Evolutionary conservation across 345 rosid species (phyloP).

Genomic region (Sonneratia alba): DNA sequence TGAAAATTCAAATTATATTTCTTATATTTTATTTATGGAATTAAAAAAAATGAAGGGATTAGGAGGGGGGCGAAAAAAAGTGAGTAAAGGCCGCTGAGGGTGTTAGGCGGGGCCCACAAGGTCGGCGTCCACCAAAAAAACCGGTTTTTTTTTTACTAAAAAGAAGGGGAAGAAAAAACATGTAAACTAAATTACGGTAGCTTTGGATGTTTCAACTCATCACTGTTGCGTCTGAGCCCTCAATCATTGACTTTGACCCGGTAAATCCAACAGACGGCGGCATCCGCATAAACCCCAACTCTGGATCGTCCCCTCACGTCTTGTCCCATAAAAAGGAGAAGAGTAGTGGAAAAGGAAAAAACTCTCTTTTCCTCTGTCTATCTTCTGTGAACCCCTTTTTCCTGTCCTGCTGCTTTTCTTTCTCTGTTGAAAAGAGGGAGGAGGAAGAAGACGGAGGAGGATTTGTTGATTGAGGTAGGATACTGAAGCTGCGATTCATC

Average conservation of each 20-base stretch:
- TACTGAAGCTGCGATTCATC: background rate
- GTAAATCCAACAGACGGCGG: constrained; percentile 6
- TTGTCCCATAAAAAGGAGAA: no score
- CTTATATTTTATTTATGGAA: no score
- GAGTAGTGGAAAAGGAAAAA: no score
- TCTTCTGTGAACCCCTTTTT: background rate
- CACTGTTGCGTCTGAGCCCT: constrained; percentile 16
- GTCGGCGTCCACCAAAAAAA: background rate
- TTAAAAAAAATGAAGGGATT: background rate
- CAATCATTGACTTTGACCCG: constrained; percentile 16
- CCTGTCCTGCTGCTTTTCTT: constrained; percentile 4
- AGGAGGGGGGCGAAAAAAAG: background rate
- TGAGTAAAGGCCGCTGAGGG: background rate
- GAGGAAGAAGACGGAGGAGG: background rate
- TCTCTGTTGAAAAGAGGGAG: background rate
- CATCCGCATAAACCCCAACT: background rate
- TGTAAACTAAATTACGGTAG: background rate
- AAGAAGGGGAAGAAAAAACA: no score
- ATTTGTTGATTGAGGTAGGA: background rate
- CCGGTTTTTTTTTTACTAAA: no score
- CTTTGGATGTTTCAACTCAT: background rate
- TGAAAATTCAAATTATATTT: no score
- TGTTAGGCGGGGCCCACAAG: background rate
- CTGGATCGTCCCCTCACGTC: constrained; percentile 18
- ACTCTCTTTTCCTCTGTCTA: background rate